phyloP scores from a whole-genome alignment of 2,329 filamentous ascomycete species.

The Tricladium varicosporioides region DNA sequence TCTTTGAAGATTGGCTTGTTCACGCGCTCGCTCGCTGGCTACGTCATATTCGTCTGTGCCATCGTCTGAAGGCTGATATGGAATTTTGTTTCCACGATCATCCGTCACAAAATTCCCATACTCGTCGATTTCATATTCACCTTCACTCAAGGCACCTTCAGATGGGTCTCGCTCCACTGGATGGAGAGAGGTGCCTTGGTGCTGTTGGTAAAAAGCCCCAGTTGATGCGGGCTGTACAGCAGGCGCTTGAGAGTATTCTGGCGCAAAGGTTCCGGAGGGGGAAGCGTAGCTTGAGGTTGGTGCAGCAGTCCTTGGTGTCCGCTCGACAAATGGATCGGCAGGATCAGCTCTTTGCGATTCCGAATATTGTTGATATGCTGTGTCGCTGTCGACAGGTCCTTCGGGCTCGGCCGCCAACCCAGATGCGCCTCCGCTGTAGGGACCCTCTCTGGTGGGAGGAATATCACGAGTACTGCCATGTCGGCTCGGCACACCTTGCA shows the following conservation, averaged over 20 bases:
- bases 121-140: constrained; percentile 67
- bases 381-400: constrained; percentile 25
- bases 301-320: constrained; percentile 28
- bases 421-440: constrained; percentile 37
- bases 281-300: constrained; percentile 12
- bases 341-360: constrained; percentile 49
- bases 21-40: constrained; percentile 29
- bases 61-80: constrained; percentile 48
- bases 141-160: constrained; percentile 64
- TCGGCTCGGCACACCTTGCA: constrained; percentile 62
- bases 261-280: constrained; percentile 28
- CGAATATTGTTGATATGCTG: constrained; percentile 29
- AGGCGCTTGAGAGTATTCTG: constrained; percentile 42
- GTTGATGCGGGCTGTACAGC: constrained; percentile 41
- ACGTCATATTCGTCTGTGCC: constrained; percentile 58
- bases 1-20: constrained; percentile 23
- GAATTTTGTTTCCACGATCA: constrained; percentile 57
- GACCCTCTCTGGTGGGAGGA: constrained; percentile 45
- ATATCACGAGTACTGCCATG: constrained; percentile 42
- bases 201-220: constrained; percentile 45
- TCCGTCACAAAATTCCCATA: constrained; percentile 61
- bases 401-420: constrained; percentile 20
- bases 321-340: constrained; percentile 62
- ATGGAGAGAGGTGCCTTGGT: constrained; percentile 33
- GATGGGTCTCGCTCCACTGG: constrained; percentile 42